Base-by-base conservation (phyloP, 495 filamentous ascomycete genomes). In the Achaetomiella virescens region DNA sequence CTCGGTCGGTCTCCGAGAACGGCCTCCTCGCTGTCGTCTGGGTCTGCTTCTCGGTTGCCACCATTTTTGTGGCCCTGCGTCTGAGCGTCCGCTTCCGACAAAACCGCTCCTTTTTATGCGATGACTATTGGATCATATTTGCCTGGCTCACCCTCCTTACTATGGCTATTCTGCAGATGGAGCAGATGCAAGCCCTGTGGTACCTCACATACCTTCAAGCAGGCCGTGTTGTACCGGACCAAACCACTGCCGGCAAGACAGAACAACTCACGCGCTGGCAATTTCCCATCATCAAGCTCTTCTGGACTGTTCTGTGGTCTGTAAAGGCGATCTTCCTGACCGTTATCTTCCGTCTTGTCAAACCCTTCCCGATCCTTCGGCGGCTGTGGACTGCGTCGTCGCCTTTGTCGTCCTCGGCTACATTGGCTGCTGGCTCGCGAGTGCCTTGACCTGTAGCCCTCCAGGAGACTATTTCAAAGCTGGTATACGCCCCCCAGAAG, bases 261-360 rank as follows among this genome's bases (percentile, higher is more conserved):
- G 51, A 43, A 15, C 40, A 53, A 11, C 38, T 53, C 51, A 45
- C 27, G 2, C 51, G 51, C 40, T 53, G 51, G 51, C 51, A 53
- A 12, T 53, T 53, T 29, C 51, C 51, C 51, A 43, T 53, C 40
- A 53, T 53, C 51, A 44, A 53, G 51, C 40, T 53, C 15, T 53
- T 44, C 41, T 53, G 38, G 27, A 53, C 51, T 3, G 14, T 25
- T 1, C 40, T 53, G 40, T 53, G 51, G 51, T 35, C 51, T 20
- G 17, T 53, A 38, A 53, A 53, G 51, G 51, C 40, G 2, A 45
- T 38, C 40, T 45, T 53, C 4, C 17, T 53, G 51, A 24, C 51
- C 41, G 40, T 53, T 40, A 44, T 53, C 29, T 53, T 44, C 40
- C 51, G 51, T 14, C 40, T 53, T 6, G 51, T 53, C 51, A 44